Conservation (phyloP, 75 land plant species). For the Selaginella tamariscina region DNA sequence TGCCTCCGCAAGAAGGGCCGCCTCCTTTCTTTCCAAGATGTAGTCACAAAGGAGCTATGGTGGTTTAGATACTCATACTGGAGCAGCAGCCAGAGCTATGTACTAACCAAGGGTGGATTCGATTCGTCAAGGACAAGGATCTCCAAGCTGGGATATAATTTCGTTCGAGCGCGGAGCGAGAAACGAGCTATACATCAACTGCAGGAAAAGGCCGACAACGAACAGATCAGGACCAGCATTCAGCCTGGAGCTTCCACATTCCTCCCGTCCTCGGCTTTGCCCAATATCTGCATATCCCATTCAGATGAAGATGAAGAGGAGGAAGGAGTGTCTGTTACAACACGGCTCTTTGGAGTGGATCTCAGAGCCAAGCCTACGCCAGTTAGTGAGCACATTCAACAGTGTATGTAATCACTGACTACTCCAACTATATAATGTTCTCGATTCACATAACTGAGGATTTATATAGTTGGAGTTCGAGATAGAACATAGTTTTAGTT, state of each 20-base stretch:
- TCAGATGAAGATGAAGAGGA: neutral
- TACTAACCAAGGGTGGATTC: slow-evolving; percentile 33
- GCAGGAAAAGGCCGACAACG: slow-evolving; percentile 16
- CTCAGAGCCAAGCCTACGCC: slow-evolving; percentile 1
- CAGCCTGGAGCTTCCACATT: neutral
- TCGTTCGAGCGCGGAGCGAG: slow-evolving; percentile 22
- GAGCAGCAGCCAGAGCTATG: slow-evolving; percentile 37
- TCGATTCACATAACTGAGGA: no score
- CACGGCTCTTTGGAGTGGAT: neutral
- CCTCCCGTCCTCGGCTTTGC: no score
- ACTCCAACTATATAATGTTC: no score
- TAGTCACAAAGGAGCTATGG: slow-evolving; percentile 22
- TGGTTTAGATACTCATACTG: slow-evolving; percentile 32
- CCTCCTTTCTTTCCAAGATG: slow-evolving; percentile 28
- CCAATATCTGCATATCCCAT: no score
- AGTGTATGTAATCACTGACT: no score
- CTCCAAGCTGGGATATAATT: slow-evolving; percentile 30
- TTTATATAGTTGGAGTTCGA: no score
- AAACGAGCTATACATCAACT: slow-evolving; percentile 20
- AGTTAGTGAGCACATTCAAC: no score
- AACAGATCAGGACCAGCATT: neutral
- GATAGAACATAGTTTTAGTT: no score
- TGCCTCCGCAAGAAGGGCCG: slow-evolving; percentile 22
- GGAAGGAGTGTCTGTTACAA: neutral
- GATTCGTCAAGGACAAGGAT: slow-evolving; percentile 30